Conservation (phyloP, 495 filamentous ascomycete species). For the Penicillium canariense region DNA sequence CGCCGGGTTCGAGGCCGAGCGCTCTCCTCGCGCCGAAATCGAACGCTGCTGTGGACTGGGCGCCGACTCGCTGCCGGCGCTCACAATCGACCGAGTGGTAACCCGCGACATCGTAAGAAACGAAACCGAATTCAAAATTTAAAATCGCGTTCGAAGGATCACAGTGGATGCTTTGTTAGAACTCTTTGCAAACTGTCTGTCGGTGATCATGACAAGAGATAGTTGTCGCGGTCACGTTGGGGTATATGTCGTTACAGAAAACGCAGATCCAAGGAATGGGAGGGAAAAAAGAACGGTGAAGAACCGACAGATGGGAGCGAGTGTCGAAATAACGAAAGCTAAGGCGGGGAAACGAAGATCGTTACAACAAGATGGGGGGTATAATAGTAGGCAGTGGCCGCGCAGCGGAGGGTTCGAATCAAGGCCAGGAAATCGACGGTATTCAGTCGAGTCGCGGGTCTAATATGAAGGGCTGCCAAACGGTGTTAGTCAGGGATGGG, state of each 20-base stretch:
- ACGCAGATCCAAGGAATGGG: neutral
- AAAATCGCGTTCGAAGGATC: neutral
- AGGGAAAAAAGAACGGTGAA: neutral
- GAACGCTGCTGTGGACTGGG: slow-evolving; percentile 15
- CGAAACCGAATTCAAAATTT: neutral
- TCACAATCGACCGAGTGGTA: slow-evolving; percentile 19
- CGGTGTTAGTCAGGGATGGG: slow-evolving; percentile 14
- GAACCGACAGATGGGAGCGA: slow-evolving; percentile 3
- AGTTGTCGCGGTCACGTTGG: slow-evolving; percentile 18
- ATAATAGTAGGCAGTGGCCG: slow-evolving; percentile 12
- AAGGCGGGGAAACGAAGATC: neutral
- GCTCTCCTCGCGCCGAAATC: slow-evolving; percentile 16
- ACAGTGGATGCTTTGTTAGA: neutral
- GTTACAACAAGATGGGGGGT: slow-evolving; percentile 2
- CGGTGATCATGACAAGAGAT: slow-evolving; percentile 22
- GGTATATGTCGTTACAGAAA: slow-evolving; percentile 20
- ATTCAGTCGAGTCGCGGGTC: slow-evolving; percentile 20
- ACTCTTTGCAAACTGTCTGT: neutral
- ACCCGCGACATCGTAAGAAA: slow-evolving; percentile 16
- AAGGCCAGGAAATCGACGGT: slow-evolving; percentile 12
- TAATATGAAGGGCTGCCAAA: slow-evolving; percentile 19
- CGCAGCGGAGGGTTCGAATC: slow-evolving; percentile 23
- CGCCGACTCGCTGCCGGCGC: slow-evolving; percentile 23
- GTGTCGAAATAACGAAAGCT: slow-evolving; percentile 15
- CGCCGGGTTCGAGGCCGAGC: slow-evolving; percentile 18